Conservation (phyloP, 108 stramenopile species). For the Pinguiococcus pyrenoidosus region DNA sequence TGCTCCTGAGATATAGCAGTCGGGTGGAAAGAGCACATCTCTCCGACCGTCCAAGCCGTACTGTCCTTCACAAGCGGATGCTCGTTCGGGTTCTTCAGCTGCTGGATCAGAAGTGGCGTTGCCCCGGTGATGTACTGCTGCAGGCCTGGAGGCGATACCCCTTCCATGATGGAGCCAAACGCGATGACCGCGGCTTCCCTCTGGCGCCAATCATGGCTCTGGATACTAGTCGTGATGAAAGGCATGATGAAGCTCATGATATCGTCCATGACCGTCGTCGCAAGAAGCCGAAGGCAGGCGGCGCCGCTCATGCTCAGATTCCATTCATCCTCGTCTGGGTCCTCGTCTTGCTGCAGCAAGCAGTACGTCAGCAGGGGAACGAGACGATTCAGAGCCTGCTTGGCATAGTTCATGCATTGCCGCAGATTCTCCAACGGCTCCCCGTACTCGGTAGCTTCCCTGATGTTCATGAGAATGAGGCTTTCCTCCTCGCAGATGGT, state of each 20-base stretch:
- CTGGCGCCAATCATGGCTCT: conserved; percentile 68
- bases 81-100: conserved; percentile 48
- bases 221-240: conserved; percentile 69
- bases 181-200: conserved; percentile 86
- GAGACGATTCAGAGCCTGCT: conserved; percentile 54
- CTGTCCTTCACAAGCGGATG: conserved; percentile 73
- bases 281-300: conserved; percentile 59
- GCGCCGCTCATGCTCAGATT: conserved; percentile 71
- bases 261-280: conserved; percentile 62
- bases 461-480: conserved; percentile 36
- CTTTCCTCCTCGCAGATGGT: conserved; percentile 75
- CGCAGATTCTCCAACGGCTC: conserved; percentile 6
- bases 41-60: conserved; percentile 71
- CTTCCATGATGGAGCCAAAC: conserved; percentile 73
- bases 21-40: conserved; percentile 75
- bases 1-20: conserved; percentile 54
- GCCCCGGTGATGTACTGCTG: conserved; percentile 59
- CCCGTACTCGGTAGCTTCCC: not conserved
- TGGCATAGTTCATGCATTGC: conserved; percentile 56
- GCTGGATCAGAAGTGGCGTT: conserved; percentile 60
- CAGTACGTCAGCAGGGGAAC: conserved; percentile 65
- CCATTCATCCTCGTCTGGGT: conserved; percentile 62
- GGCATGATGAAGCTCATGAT: conserved; percentile 65
- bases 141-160: conserved; percentile 58
- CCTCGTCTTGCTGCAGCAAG: conserved; percentile 80